These are phyloP conservation scores for Psilocybe sp. DNA, from an alignment of 768 basidiomycete species.

Conservation along the genomic window DNA sequence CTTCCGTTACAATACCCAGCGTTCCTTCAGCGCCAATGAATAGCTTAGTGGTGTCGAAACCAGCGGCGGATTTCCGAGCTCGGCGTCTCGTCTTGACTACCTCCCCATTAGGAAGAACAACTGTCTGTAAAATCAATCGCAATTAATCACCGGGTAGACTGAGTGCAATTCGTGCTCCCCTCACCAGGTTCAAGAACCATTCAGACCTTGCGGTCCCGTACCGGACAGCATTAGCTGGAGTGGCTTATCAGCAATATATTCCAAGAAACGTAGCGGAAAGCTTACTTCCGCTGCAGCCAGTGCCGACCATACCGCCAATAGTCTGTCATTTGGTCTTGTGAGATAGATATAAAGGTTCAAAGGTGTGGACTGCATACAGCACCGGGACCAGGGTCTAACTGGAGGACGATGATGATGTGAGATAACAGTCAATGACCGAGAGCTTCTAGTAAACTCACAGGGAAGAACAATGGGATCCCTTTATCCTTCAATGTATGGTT, in stretches of 20 bases:
- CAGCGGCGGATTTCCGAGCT: constrained; percentile 82
- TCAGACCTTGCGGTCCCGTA: constrained; percentile 88
- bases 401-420: neutral
- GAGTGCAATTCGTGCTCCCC: constrained; percentile 18
- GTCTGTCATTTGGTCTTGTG: constrained; percentile 39
- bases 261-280: constrained; percentile 11
- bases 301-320: constrained; percentile 87
- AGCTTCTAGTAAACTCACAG: constrained; percentile 42
- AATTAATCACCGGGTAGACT: neutral
- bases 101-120: constrained; percentile 80
- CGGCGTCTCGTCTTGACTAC: constrained; percentile 83
- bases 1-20: constrained; percentile 86
- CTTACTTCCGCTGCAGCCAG: constrained; percentile 82
- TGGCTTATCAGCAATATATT: neutral
- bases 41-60: constrained; percentile 83
- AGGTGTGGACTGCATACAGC: constrained; percentile 42
- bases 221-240: constrained; percentile 71
- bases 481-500: constrained; percentile 65
- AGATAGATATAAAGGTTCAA: neutral
- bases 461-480: constrained; percentile 82
- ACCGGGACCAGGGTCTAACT: constrained; percentile 74
- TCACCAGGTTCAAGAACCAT: constrained; percentile 80
- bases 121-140: constrained; percentile 42
- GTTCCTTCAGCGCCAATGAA: constrained; percentile 93
- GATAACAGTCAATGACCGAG: neutral